Percentiles rank a stretch among this genome's conserved stretches.
Conservation (phyloP, 2,329 filamentous ascomycete species). For the Verticillium isaacii region DNA sequence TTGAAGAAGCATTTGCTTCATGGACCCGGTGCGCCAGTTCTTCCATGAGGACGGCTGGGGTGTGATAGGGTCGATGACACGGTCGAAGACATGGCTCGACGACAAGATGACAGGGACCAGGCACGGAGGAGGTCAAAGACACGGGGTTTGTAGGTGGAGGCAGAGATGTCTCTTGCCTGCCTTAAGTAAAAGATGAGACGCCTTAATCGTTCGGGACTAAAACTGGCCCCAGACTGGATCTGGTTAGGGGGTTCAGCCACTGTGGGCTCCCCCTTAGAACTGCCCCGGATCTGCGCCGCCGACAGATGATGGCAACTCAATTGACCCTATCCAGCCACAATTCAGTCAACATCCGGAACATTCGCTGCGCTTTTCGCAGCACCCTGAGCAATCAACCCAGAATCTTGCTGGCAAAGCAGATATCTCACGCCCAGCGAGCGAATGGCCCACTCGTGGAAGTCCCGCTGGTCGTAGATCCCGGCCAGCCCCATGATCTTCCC, state of each 20-base stretch:
- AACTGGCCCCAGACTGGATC: no score
- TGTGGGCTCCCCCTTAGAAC: no score
- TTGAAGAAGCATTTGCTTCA: background rate
- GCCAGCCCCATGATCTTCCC: constrained; percentile 18
- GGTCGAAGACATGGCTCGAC: no score
- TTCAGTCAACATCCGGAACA: background rate
- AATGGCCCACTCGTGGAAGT: constrained; percentile 14
- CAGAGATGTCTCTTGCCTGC: no score
- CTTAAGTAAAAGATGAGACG: no score
- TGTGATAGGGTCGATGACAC: background rate
- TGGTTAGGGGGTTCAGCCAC: no score
- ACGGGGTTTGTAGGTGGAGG: no score
- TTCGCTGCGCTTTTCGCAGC: background rate
- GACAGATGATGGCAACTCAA: no score
- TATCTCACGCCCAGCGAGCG: constrained; percentile 12
- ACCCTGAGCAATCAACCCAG: constrained; percentile 7
- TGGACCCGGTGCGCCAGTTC: background rate
- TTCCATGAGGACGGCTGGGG: background rate
- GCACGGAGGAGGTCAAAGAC: no score
- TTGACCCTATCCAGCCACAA: background rate
- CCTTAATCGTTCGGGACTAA: no score
- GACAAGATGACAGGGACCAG: no score
- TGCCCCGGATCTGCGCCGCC: no score
- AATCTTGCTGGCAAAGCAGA: constrained; percentile 14
- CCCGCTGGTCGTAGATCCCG: constrained; percentile 15